Evolutionary conservation across 176 grass and related monocot genomes (phyloP).

Genomic region (Bolboschoenus planiculmis): DNA sequence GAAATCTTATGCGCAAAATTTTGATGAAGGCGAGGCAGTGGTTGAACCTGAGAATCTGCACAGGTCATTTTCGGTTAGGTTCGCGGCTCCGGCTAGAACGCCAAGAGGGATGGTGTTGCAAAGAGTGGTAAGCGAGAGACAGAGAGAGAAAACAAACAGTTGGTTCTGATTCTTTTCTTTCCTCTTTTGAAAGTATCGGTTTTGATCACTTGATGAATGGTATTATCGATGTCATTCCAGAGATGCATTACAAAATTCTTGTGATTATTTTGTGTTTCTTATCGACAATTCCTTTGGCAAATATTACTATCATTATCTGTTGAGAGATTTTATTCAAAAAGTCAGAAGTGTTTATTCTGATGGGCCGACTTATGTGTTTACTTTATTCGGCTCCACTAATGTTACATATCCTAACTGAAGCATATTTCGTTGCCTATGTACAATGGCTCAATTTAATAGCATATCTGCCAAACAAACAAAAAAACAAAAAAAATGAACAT

Average conservation of each 20-base stretch:
- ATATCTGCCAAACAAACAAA: neutral
- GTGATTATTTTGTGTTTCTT: neutral
- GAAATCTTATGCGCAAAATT: constrained; percentile 52
- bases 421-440: neutral
- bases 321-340: neutral
- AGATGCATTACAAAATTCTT: neutral
- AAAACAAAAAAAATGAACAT: too few relatives aligned
- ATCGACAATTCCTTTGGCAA: neutral
- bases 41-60: constrained; percentile 43
- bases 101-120: neutral
- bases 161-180: neutral
- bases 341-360: neutral
- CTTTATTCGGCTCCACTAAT: neutral
- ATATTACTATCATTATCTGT: neutral
- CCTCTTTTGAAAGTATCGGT: neutral
- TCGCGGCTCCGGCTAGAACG: constrained; percentile 3
- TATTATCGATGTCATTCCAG: neutral
- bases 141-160: neutral
- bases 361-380: too few relatives aligned
- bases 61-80: constrained; percentile 45
- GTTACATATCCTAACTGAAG: neutral
- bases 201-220: neutral
- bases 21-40: constrained; percentile 46
- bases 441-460: neutral
- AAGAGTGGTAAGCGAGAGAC: neutral